Evolutionary conservation across 495 filamentous ascomycete species (phyloP).

Genomic region (Tuber brumale): DNA sequence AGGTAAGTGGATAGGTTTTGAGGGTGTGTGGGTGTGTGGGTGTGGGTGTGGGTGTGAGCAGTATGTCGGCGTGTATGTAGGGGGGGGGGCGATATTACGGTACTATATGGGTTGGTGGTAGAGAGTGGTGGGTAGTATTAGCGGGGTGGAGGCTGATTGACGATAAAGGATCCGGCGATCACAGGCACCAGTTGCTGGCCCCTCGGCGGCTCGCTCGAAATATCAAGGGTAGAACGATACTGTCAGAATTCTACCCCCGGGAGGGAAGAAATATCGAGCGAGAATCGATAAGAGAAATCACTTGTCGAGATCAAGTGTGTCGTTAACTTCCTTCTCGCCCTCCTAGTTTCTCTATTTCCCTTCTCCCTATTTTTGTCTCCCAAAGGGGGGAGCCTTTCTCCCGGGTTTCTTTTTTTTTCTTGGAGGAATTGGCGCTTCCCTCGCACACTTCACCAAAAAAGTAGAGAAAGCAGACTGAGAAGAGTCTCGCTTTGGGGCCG

Average conservation of each 20-base stretch:
- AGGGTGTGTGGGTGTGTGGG: not conserved
- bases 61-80: slow-evolving; percentile 2
- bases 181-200: slow-evolving; percentile 26
- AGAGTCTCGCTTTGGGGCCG: not conserved
- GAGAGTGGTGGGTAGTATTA: slow-evolving; percentile 13
- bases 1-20: slow-evolving; percentile 1
- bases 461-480: not conserved
- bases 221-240: not conserved
- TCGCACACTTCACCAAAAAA: not conserved
- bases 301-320: not conserved
- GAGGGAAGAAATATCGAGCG: not conserved
- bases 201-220: slow-evolving; percentile 1
- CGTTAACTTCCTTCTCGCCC: not conserved
- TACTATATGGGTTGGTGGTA: not conserved
- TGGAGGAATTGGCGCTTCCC: not conserved
- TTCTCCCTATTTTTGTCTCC: slow-evolving; percentile 11
- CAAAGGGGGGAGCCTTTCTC: slow-evolving; percentile 10
- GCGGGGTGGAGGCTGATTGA: slow-evolving; percentile 38
- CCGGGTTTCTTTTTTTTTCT: slow-evolving; percentile 6
- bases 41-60: not conserved
- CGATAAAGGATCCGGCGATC: slow-evolving; percentile 37
- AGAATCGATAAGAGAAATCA: not conserved
- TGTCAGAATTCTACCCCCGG: not conserved
- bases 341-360: not conserved
- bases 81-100: slow-evolving; percentile 21